Evolutionary conservation across 805 yeast genomes (phyloP).

Genomic region (Starmerella stellata): DNA sequence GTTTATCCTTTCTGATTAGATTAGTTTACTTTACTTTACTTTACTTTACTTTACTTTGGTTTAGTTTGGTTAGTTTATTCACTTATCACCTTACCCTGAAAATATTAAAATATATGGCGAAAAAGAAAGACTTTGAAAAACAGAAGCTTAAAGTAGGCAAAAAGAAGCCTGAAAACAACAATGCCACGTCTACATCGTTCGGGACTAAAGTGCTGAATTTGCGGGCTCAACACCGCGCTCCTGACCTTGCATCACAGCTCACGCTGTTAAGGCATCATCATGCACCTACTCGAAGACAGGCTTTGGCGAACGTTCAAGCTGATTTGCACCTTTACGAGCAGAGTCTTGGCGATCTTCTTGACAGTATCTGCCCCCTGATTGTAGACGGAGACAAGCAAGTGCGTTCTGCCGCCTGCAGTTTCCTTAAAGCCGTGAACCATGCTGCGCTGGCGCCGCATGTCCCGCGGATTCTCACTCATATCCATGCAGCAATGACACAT

Average conservation of each 20-base stretch:
- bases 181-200: conserved; percentile 74
- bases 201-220: conserved; percentile 41
- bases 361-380: conserved; percentile 42
- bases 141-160: conserved; percentile 80
- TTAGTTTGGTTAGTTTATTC: too few relatives aligned
- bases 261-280: conserved; percentile 18
- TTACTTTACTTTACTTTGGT: too few relatives aligned
- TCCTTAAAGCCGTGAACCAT: conserved; percentile 16
- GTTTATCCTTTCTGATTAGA: too few relatives aligned
- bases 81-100: not conserved
- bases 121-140: conserved; percentile 61
- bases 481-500: conserved; percentile 88
- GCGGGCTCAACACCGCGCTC: conserved; percentile 26
- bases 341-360: conserved; percentile 21
- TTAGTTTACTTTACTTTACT: too few relatives aligned
- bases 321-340: conserved; percentile 9
- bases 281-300: conserved; percentile 16
- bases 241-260: conserved; percentile 7
- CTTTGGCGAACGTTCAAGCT: conserved; percentile 13
- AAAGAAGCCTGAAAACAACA: conserved; percentile 46
- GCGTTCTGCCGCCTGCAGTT: conserved; percentile 37
- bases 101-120: conserved; percentile 16
- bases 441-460: conserved; percentile 25
- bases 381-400: conserved; percentile 52
- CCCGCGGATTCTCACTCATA: conserved; percentile 36